Percentiles rank a stretch among this genome's conserved stretches.
Conservation (phyloP, 805 yeast species). For the Yamadazyma scolyti region DNA sequence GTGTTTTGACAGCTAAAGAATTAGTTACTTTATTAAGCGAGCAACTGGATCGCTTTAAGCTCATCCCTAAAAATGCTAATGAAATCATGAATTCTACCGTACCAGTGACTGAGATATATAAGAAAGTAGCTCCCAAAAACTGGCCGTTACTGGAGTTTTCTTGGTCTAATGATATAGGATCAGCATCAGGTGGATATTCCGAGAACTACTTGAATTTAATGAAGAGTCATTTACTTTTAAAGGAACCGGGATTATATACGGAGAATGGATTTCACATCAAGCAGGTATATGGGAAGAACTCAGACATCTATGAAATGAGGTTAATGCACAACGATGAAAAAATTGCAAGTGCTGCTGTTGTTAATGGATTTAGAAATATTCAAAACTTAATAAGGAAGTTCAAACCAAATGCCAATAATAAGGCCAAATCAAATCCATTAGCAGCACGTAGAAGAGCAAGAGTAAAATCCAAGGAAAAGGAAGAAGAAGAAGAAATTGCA, state of each 20-base stretch:
- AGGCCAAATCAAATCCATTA: slow-evolving; percentile 28
- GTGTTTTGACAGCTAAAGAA: slow-evolving; percentile 91
- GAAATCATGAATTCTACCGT: slow-evolving; percentile 7
- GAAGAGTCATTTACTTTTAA: slow-evolving; percentile 21
- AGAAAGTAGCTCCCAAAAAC: slow-evolving; percentile 44
- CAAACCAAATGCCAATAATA: slow-evolving; percentile 31
- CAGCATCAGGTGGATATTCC: slow-evolving; percentile 89
- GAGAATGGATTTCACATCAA: slow-evolving; percentile 25
- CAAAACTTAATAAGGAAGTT: slow-evolving; percentile 88
- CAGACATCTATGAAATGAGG: slow-evolving; percentile 70
- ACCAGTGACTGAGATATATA: slow-evolving; percentile 18
- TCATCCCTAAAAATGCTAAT: slow-evolving; percentile 16
- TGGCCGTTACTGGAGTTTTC: slow-evolving; percentile 62
- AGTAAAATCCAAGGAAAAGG: slow-evolving; percentile 14
- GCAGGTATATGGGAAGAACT: slow-evolving; percentile 62
- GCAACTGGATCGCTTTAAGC: slow-evolving; percentile 35
- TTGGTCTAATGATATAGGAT: slow-evolving; percentile 76
- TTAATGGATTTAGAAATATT: slow-evolving; percentile 91
- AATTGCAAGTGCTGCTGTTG: slow-evolving; percentile 55
- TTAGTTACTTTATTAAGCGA: slow-evolving; percentile 68
- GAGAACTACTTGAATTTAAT: slow-evolving; percentile 54
- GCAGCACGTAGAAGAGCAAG: slow-evolving; percentile 45
- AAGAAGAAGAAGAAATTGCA: slow-evolving; percentile 26
- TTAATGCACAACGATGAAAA: slow-evolving; percentile 38
- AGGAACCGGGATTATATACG: slow-evolving; percentile 11